Base-by-base conservation (phyloP, 805 yeast genomes). In the Cyberlindnera misumaiensis region DNA sequence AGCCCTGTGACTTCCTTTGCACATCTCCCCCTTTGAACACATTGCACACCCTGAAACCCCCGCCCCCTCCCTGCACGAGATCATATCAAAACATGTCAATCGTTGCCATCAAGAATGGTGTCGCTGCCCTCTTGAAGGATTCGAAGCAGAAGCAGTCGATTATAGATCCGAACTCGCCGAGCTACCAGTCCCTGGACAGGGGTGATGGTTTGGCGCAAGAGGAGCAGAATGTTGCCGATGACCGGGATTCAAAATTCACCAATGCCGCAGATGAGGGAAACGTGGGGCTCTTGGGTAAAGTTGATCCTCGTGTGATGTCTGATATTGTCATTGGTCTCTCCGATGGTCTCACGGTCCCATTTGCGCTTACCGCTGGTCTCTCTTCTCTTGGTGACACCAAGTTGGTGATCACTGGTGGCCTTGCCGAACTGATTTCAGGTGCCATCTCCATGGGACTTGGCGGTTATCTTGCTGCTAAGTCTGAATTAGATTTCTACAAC, bases 371-470 rank as follows among this genome's bases (percentile, higher is more conserved):
- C 2, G 97, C 98, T 0, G 98, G 97, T 35, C 72, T 90, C 40
- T 83, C 95, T 1, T 81, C 94, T 1, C 72, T 90, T 38, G 98
- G 98, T 38, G 84, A 86, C 59, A 68, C 96, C 13, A 83, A 76
- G 59, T 73, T 90, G 46, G 98, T 90, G 36, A 88, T 90, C 44
- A 88, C 97, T 20, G 98, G 97, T 70, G 98, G 97, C 17, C 76
- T 90, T 73, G 97, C 97, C 9, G 98, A 90, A 67, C 75, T 90
- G 49, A 94, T 90, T 4, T 84, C 96, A 5, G 98, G 98, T 35
- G 95, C 97, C 32, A 89, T 90, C 38, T 83, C 95, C 22, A 90
- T 90, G 98, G 97, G 98, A 8, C 75, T 90, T 39, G 98, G 98
- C 42, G 98, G 98, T 24, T 90, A 76, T 60, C 69, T 90, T 40